Evolutionary conservation across 2,329 filamentous ascomycete genomes (phyloP), one percentile per base, ranked within the genome.

Genomic region (Sclerotinia trifoliorum): DNA sequence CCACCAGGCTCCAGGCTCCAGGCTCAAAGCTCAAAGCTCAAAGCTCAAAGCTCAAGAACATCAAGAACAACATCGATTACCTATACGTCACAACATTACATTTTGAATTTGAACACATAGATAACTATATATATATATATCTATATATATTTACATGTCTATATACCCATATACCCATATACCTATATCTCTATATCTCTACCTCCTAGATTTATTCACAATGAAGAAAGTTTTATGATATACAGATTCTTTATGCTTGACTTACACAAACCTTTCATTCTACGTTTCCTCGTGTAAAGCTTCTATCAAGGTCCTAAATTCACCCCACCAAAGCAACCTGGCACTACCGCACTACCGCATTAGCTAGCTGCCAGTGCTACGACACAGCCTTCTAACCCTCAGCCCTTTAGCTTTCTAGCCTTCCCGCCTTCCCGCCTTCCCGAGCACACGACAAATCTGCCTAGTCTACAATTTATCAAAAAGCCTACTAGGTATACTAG

Each of bases 371-470:
- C 44, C 24, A 49, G 58, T 62, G 46, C 29, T 49, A 49, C 35
- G 35, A 35, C 48, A 35, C 19, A 57, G 32, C 32, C 54, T 56
- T 35, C 54, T 32, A 48, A 19, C 46, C 46, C 21, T 48, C 29
- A 48, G 46, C 46, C 46, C 21, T 48, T 19, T 29, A 48, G 11
- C 26, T 29, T 17, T 42, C 35, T n/a, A 2, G 35, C n/a, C 35
- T 39, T 62, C 46, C 44, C 46, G 58, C 58, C 29, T 62, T 51
- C 46, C 58, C 58, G 60, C 60, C 29, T 62, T 51, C 46, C 60
- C 46, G 46, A 62, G 29, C 60, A 62, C 60, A 62, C 60, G 60
- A 62, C 60, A 62, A 51, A 26, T 42, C 60, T 62, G 60, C 60
- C 60, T 51, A 39, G 46, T 39, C 46, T 19, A 24, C 49, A 19